Percentiles rank a stretch among this genome's conserved stretches.
These are phyloP conservation scores for Trichoderma koningiopsis DNA, from an alignment of 2,329 filamentous ascomycete species.

Conservation along the genomic window DNA sequence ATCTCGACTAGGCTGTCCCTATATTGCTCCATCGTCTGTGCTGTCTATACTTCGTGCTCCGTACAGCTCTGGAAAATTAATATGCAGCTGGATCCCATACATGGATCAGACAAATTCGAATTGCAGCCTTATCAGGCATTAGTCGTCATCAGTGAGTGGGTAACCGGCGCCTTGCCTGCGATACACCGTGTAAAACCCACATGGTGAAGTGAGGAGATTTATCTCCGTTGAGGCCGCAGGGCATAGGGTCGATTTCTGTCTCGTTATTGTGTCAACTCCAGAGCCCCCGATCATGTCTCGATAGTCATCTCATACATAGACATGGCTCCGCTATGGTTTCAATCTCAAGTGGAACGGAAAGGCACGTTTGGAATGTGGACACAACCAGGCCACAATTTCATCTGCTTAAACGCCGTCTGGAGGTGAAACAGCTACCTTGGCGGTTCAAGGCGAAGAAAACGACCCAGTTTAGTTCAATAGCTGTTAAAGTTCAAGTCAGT, in stretches of 20 bases:
- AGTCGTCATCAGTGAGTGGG: not conserved
- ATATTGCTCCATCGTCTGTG: not conserved
- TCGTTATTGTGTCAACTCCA: slow-evolving; percentile 6
- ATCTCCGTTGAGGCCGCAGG: not conserved
- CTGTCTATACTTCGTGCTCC: not conserved
- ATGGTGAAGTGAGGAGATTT: not conserved
- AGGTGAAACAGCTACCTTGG: slow-evolving; percentile 37
- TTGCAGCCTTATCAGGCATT: not conserved
- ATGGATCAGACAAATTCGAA: not conserved
- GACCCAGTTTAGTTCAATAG: slow-evolving; percentile 1
- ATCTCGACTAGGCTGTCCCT: not conserved
- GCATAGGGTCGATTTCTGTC: not conserved
- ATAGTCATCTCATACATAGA: not conserved
- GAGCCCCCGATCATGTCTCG: not conserved
- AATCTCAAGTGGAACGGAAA: slow-evolving; percentile 23
- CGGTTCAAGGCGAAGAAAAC: slow-evolving; percentile 20
- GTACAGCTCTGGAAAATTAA: not conserved
- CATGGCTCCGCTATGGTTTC: not conserved
- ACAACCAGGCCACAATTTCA: slow-evolving; percentile 30
- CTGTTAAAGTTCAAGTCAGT: slow-evolving; percentile 23
- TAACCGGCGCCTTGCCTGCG: not conserved
- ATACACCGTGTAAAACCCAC: not conserved
- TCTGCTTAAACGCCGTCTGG: slow-evolving; percentile 31
- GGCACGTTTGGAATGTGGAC: slow-evolving; percentile 26
- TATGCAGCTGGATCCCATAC: not conserved